A percentile compares a stretch with the other conserved stretches of the same genome.
These are phyloP conservation scores for Penicillium psychrosexuale DNA, from an alignment of 2,329 filamentous ascomycete genomes.

Conservation along the genomic window DNA sequence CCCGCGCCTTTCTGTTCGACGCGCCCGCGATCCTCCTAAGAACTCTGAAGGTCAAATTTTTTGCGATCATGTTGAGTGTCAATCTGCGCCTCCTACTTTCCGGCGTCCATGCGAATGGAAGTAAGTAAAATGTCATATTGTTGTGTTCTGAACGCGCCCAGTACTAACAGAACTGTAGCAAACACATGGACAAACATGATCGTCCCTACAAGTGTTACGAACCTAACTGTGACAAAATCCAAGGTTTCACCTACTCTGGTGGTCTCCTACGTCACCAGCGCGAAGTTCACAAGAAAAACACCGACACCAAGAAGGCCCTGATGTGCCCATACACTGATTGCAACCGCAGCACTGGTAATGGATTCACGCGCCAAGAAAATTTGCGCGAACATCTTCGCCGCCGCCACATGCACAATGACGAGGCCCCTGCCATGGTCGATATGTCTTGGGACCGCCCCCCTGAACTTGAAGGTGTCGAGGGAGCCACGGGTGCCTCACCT, in stretches of 20 bases:
- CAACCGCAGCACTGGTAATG: conserved; percentile 82
- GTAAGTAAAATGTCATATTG: conserved; percentile 53
- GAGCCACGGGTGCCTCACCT: conserved; percentile 24
- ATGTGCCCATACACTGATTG: conserved; percentile 84
- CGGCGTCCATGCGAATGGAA: conserved; percentile 89
- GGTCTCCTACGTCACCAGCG: conserved; percentile 86
- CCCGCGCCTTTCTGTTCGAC: conserved; percentile 43
- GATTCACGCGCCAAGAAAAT: conserved; percentile 91
- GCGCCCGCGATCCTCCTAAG: conserved; percentile 53
- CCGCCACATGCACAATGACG: conserved; percentile 64
- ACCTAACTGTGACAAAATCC: conserved; percentile 82
- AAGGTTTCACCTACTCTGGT: conserved; percentile 92
- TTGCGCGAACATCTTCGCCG: conserved; percentile 88
- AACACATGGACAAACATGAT: conserved; percentile 98
- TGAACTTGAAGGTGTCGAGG: conserved; percentile 28
- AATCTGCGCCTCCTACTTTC: conserved; percentile 63
- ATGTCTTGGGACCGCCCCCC: conserved; percentile 29
- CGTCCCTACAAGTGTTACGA: conserved; percentile 83
- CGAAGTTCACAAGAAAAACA: conserved; percentile 88
- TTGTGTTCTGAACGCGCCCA: conserved; percentile 16
- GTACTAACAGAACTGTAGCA: conserved; percentile 53
- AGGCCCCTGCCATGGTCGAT: conserved; percentile 27
- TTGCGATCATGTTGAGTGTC: conserved; percentile 70
- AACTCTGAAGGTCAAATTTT: conserved; percentile 72
- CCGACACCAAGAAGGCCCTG: conserved; percentile 80